Base-by-base conservation (phyloP, 352 stramenopile species). In the Phytopythium oedochilum region DNA sequence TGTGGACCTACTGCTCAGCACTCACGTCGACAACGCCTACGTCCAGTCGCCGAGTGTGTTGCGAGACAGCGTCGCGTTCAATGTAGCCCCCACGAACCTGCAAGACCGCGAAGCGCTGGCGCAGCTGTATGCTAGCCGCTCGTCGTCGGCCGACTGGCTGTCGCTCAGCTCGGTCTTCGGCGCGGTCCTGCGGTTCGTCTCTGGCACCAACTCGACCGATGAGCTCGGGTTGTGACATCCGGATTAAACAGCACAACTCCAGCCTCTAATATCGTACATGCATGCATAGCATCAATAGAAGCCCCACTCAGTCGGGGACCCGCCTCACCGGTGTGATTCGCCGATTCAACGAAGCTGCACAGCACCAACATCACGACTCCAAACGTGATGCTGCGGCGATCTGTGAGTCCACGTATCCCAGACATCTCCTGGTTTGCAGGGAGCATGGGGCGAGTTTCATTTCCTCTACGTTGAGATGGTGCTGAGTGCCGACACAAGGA, bases 151-250 rank as follows among this genome's bases (percentile, higher is more conserved):
- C 26, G 52, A 68, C 35, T 66, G 64, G 64, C 36, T 62, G 22
- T 56, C 3, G 43, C 36, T 68, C 26, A 56, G 70, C 32, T 70
- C 70, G 22, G 35, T 85, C n/a, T 57, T 73, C 18, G 64, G 64
- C 5, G 64, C 61, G 1, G 57, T 73, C 15, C 34, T 73, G 49
- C 55, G 64, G 12, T 54, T 69, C 5, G 53, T 53, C 9, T 44
- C 69, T 26, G 51, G 39, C 26, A 61, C 57, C 22, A 73, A 73
- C 28, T 53, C 36, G 2, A 64, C 68, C 15, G 66, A 65, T 3
- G 62, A 79, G 49, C 60, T 79, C 26, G 57, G 36, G 7, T 7
- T 43, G 5, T 43, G n/a, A 22, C 36, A 15, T 9, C 9, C 34
- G 9, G 15, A 15, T 15, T 39, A 39, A 39, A 39, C 9, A 15